Evolutionary conservation across 2,329 filamentous ascomycete species (phyloP), one percentile per base, ranked within the genome.

Genomic region (Sporothrix inflata): DNA sequence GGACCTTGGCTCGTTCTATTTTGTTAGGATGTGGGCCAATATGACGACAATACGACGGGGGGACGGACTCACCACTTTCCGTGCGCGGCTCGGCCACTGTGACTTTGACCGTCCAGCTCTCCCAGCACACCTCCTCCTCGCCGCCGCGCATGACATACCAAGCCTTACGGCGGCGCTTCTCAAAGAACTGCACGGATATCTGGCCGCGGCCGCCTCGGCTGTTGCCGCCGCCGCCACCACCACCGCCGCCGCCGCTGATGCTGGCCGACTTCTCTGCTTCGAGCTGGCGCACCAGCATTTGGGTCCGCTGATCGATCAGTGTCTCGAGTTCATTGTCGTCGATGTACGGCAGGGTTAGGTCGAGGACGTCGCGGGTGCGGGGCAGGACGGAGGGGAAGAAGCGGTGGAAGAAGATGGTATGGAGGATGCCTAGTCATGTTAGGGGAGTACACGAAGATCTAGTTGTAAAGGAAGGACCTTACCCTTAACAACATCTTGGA

Each of bases 341-440:
- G 79, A 98, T 92, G 78, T 93, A 92, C 69, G 96, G 94, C 38
- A 98, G 89, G 45, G 94, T 94, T 74, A 97, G 88, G 82, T 97
- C 94, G 76, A 98, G 90, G 75, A 98, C 90, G 79, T 98, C 94
- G 83, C 94, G 91, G 75, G 93, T 94, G 75, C 89, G 88, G 6
- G 96, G 95, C 55, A 89, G 85, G 77, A 98, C 88, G 73, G 93
- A 91, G 72, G 94, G 94, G 85, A 98, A 98, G 88, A 95, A 97
- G 79, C 96, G 92, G 84, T 98, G 94, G 87, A 98, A 98, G 89
- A 98, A 99, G 81, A 98, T 98, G 68, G 94, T 97, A 82, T 98
- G 94, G 67, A 98, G 88, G 80, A 98, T 92, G 75, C 92, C 95
- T 97, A 73, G 72, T 72, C 68, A 24, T 42, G 69, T 67, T 14